Base-by-base conservation (phyloP, 1,139 yeast species). In the Scheffersomyces quercinus region DNA sequence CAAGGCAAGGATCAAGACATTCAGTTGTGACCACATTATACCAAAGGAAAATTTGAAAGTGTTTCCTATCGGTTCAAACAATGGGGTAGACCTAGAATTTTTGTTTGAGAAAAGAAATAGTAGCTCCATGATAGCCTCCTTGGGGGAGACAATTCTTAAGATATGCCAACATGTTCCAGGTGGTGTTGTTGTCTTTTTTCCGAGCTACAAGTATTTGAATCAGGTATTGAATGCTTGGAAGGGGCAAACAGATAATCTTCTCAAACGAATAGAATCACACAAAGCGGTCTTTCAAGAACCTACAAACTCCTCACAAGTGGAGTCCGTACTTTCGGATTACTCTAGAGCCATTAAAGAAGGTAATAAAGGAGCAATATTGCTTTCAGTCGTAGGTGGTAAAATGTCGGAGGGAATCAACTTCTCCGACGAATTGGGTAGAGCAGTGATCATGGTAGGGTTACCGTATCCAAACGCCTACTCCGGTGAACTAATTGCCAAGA, bases 381-480 rank as follows among this genome's bases (percentile, higher is more conserved):
- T 91, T 28, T 83, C 97, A 0, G 96, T 93, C 0, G 96, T 93
- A 12, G 97, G 97, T 1, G 99, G 98, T 0, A 86, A 86, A 56
- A 73, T 93, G 70, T 88, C 97, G 0, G 99, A 91, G 62, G 99
- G 99, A 5, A 93, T 91, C 40, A 91, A 91, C 59, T 91, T 93
- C 60, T 81, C 91, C 3, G 95, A 90, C 58, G 81, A 85, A 36
- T 67, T 93, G 26, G 97, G 97, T 0, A 72, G 98, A 49, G 93
- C 89, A 0, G 95, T 93, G 0, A 70, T 89, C 2, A 85, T 93
- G 88, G 73, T 89, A 10, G 99, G 98, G 0, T 63, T 93, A 37
- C 98, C 99, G 1, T 93, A 79, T 56, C 97, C 99, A 0, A 91
- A 90, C 60, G 79, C 88, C 1, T 80, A 78, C 56, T 83, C 95